Evolutionary conservation across 441 rosid species (phyloP), one percentile per base, ranked within the genome.

Genomic region (Syzygium syzygioides): DNA sequence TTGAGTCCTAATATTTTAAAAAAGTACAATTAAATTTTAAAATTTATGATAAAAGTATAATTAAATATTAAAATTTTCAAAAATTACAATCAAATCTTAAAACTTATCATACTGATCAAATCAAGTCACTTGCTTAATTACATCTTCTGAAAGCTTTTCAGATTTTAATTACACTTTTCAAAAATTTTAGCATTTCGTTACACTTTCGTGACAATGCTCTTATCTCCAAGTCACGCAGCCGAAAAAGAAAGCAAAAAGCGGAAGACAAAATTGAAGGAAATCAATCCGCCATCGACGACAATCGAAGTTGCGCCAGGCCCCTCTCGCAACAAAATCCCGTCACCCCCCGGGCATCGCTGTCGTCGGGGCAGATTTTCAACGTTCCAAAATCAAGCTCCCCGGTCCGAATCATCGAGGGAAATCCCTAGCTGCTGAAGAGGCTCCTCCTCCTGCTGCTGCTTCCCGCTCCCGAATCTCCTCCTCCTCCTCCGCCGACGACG

Each of bases 171-270:
- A 32, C 34, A 32, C 34, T 32, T 3, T 32, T 32, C 34, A 32
- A 32, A 32, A 32, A 32, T 32, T 32, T 32, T 32, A 32, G 34
- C 34, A 32, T 3, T 32, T 32, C 34, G 34, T 32, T 32, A 3
- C 34, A 32, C 34, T 32, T 32, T 32, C 34, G 34, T 3, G 34
- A 32, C 34, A 32, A 3, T 32, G 34, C 34, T 32, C 34, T 32
- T 32, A 32, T 32, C 34, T 32, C 34, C 34, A 32, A 32, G 34
- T n/a, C 17, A 30, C 7, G 7, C 5, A 8, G 8, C 3, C 41
- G 30, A 2, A 0, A 34, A 15, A 7, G 14, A 1, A 14, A 14
- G 45, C 45, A 7, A 60, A 26, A 0, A 0, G n/a, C 3, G 30
- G 6, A 60, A 28, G 28, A 60, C 66, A n/a, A n/a, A 62, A 15